A percentile compares a stretch with the other conserved stretches of the same genome.
phyloP scores from a whole-genome alignment of 73 alveolate genomes.

The Paramecium bursaria region DNA sequence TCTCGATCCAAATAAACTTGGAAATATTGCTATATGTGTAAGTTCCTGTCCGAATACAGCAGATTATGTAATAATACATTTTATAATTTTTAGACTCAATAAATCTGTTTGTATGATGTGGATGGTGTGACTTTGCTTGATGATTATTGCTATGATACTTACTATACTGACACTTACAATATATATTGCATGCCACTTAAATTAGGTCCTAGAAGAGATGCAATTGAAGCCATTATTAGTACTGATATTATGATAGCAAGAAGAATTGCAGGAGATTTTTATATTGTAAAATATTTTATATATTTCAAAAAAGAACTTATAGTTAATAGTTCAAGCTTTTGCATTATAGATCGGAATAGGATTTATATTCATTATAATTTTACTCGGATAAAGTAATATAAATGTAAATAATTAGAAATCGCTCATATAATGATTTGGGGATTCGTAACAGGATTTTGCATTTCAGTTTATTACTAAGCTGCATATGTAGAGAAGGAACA shows the following conservation, averaged over 20 bases:
- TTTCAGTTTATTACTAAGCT: constrained; percentile 5
- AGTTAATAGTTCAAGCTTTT: constrained; percentile 13
- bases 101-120: constrained; percentile 41
- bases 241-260: constrained; percentile 1
- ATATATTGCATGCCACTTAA: constrained; percentile 32
- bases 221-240: constrained; percentile 9
- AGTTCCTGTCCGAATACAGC: neutral
- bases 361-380: neutral
- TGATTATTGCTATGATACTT: constrained; percentile 49
- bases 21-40: constrained; percentile 30
- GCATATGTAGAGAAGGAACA: constrained; percentile 10
- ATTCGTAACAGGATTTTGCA: constrained; percentile 48
- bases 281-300: no score
- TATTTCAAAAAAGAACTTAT: no score
- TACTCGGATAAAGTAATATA: constrained; percentile 22
- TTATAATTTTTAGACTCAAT: neutral
- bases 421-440: constrained; percentile 52
- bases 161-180: constrained; percentile 20
- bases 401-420: neutral
- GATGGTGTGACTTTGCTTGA: constrained; percentile 20
- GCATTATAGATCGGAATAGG: constrained; percentile 30
- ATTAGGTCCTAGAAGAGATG: constrained; percentile 27
- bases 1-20: constrained; percentile 32
- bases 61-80: constrained; percentile 13
- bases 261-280: constrained; percentile 58